Percentiles rank a stretch among this genome's conserved stretches.
Evolutionary conservation across 164 flowering plant genomes (phyloP).

Genomic region (Magnolia officinalis): DNA sequence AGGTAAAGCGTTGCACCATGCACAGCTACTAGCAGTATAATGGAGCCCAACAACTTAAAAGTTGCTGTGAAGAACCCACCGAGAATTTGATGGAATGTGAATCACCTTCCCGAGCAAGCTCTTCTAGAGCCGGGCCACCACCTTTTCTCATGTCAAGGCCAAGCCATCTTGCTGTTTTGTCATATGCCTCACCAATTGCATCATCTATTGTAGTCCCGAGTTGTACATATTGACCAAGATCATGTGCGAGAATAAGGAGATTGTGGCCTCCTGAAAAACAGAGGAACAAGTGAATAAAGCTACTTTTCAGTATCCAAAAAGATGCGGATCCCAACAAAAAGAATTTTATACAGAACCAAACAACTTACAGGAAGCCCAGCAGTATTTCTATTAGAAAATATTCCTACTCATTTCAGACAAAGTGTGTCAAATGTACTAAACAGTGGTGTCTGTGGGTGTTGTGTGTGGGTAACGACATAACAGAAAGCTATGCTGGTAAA

Average conservation of each 20-base stretch:
- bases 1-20: conserved; percentile 1
- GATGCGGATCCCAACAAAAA: no score
- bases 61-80: conserved; percentile 26
- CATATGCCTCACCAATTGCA: conserved; percentile 99
- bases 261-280: conserved; percentile 78
- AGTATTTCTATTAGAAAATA: neutral
- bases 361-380: neutral
- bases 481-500: no score
- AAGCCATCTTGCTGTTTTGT: conserved; percentile 97
- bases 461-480: no score
- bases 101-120: conserved; percentile 89
- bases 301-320: neutral
- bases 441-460: no score
- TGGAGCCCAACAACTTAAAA: neutral
- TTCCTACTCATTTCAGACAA: neutral
- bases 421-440: neutral
- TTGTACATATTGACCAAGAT: conserved; percentile 86
- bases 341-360: neutral
- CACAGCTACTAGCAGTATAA: neutral
- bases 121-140: conserved; percentile 94
- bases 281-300: neutral
- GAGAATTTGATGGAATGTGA: conserved; percentile 63
- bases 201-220: conserved; percentile 98
- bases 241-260: conserved; percentile 86
- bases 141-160: conserved; percentile 90